phyloP scores from a whole-genome alignment of 305 asterid genomes.

The Fraxinus latifolia region DNA sequence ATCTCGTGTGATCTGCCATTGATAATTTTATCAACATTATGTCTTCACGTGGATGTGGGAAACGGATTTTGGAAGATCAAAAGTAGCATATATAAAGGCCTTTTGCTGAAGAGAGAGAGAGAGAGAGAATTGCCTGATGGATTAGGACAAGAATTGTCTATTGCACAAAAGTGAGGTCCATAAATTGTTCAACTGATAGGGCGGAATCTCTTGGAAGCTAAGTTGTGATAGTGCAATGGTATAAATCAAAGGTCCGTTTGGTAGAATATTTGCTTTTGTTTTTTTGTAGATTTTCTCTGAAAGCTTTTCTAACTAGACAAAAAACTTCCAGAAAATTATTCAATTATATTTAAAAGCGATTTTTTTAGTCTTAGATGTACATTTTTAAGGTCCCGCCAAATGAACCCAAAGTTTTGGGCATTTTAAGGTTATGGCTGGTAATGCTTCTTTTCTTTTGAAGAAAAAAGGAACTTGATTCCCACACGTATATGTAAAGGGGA shows the following conservation, averaged over 20 bases:
- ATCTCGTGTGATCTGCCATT: background rate
- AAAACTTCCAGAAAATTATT: too few relatives aligned
- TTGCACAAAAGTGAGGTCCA: background rate
- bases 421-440: too few relatives aligned
- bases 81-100: background rate
- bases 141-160: background rate
- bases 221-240: background rate
- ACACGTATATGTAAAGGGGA: background rate
- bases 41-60: background rate
- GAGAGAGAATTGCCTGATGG: background rate
- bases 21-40: background rate
- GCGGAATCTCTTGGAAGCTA: background rate
- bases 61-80: background rate
- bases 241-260: background rate
- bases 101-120: background rate
- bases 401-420: too few relatives aligned
- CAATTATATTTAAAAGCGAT: too few relatives aligned
- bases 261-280: background rate
- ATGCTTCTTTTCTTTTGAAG: background rate
- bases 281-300: background rate
- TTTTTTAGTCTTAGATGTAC: too few relatives aligned
- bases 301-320: too few relatives aligned
- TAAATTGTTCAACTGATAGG: background rate
- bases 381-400: too few relatives aligned
- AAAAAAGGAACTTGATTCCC: conserved; percentile 33